A percentile compares a stretch with the other conserved stretches of the same genome.
Evolutionary conservation across 441 rosid species (phyloP).

Genomic region (Adansonia rubrostipa): DNA sequence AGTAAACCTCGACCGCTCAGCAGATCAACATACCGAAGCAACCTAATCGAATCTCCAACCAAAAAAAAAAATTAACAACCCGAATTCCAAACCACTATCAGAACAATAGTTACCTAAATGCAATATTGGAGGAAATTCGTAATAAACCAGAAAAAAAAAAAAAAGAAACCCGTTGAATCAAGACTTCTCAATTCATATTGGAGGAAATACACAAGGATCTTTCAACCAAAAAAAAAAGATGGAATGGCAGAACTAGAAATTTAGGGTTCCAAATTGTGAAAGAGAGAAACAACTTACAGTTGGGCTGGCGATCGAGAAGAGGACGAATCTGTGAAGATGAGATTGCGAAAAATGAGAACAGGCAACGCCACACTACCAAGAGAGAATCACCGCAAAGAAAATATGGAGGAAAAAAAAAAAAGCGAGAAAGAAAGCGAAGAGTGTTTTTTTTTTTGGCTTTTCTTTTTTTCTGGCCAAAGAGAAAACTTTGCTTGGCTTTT

Average conservation of each 20-base stretch:
- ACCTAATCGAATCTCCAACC: conserved; percentile 2
- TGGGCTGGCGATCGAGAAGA: conserved; percentile 34
- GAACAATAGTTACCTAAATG: conserved; percentile 30
- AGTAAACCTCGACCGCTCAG: background rate
- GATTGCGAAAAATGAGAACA: conserved; percentile 27
- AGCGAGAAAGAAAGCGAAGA: conserved; percentile 35
- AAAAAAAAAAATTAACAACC: background rate
- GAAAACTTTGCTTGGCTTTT: conserved; percentile 25
- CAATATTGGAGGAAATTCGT: background rate
- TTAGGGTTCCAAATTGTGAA: conserved; percentile 34
- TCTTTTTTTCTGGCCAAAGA: conserved; percentile 17
- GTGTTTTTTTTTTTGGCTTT: too few species aligned
- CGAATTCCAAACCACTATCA: conserved; percentile 9
- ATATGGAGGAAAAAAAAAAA: background rate
- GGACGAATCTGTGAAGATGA: conserved; percentile 44
- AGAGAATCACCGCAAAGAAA: conserved; percentile 28
- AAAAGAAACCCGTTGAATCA: background rate
- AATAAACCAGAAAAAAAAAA: background rate
- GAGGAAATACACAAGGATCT: background rate
- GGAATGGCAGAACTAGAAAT: conserved; percentile 28
- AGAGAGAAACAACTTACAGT: conserved; percentile 45
- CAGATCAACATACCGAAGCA: background rate
- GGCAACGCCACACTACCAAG: conserved; percentile 1
- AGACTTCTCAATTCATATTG: background rate
- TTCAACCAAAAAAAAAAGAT: conserved; percentile 31